Evolutionary conservation across 139 green algal genomes (phyloP).

Genomic region (Chlorella sp.): DNA sequence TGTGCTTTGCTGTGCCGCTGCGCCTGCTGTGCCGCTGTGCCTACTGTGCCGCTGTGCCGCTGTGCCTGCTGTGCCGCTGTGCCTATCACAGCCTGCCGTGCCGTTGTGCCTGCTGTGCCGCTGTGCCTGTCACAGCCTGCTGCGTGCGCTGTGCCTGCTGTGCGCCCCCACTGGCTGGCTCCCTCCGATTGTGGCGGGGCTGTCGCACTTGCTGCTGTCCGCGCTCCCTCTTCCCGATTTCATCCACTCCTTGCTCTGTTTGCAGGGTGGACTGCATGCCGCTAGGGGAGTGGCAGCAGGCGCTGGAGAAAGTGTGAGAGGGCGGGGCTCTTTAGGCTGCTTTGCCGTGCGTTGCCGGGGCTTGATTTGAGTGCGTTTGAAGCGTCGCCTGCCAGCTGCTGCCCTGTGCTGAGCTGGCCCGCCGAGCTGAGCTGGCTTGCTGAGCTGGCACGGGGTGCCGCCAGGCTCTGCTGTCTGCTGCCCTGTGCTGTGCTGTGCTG

Average conservation of each 20-base stretch:
- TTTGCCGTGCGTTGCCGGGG: too few relatives aligned
- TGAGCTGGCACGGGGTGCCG: too few relatives aligned
- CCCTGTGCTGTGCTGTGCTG: background rate
- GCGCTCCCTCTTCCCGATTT: too few relatives aligned
- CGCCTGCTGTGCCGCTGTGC: too few relatives aligned
- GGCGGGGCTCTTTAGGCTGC: background rate
- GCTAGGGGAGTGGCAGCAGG: conserved; percentile 42
- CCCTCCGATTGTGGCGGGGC: background rate
- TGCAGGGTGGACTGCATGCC: conserved; percentile 43
- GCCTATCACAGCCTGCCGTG: too few relatives aligned
- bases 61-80: too few relatives aligned
- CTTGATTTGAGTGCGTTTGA: too few relatives aligned
- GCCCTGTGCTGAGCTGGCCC: background rate
- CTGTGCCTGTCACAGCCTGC: background rate
- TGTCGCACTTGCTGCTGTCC: background rate
- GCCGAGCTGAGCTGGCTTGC: too few relatives aligned
- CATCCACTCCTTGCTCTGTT: too few relatives aligned
- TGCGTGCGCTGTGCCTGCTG: background rate
- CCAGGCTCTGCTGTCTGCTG: background rate
- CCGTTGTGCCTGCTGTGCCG: too few relatives aligned
- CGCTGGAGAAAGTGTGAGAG: conserved; percentile 33
- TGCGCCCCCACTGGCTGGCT: background rate
- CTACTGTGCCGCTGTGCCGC: too few relatives aligned
- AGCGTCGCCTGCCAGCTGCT: background rate
- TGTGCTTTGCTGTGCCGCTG: too few relatives aligned